Conservation (phyloP, 148 eudicot genomes). For the Oxyria digyna region DNA sequence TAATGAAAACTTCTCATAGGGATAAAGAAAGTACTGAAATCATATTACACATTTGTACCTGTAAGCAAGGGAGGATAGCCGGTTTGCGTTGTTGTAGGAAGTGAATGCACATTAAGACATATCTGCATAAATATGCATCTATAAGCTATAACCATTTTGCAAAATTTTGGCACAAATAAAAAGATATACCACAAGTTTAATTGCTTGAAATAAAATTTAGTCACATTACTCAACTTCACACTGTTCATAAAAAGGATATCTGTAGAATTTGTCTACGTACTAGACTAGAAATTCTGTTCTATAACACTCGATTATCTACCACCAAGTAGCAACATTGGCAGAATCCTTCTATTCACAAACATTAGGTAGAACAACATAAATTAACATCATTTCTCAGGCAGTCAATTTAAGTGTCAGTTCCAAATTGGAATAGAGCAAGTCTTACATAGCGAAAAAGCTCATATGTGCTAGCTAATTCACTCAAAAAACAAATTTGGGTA, state of each 20-base stretch:
- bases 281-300: background rate
- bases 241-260: background rate
- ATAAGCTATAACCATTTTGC: background rate
- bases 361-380: background rate
- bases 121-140: slow-evolving; percentile 34
- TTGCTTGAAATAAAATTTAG: background rate
- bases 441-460: background rate
- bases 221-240: background rate
- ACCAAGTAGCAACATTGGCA: background rate
- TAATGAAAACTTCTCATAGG: background rate
- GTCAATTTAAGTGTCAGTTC: background rate
- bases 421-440: background rate
- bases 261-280: background rate
- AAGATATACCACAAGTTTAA: background rate
- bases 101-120: slow-evolving; percentile 96
- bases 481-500: background rate
- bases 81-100: slow-evolving; percentile 85
- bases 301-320: background rate
- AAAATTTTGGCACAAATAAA: background rate
- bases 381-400: no score
- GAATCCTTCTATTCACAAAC: background rate
- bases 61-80: slow-evolving; percentile 91
- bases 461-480: background rate
- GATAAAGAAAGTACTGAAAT: background rate
- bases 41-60: slow-evolving; percentile 39